Evolutionary conservation across 2,329 filamentous ascomycete genomes (phyloP).

Genomic region (Lasiodiplodia theobromae): DNA sequence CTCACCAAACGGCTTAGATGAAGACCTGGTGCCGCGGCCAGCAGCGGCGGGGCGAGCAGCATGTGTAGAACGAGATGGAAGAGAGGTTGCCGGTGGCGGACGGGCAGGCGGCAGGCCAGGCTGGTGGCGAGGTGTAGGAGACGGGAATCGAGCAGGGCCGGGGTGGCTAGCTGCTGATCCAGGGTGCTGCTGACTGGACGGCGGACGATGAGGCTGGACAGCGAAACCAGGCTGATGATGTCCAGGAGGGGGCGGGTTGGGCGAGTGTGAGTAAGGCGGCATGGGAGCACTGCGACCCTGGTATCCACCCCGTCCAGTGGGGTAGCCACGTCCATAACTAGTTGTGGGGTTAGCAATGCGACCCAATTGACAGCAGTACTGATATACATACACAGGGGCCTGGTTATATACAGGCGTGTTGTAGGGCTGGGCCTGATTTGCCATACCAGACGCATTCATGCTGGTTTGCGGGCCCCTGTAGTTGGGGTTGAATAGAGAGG

Average conservation of each 20-base stretch:
- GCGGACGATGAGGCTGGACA: too few species aligned
- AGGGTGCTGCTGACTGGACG: too few species aligned
- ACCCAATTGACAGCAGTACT: too few species aligned
- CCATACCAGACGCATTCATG: neutral
- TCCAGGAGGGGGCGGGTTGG: too few species aligned
- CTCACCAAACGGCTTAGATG: neutral
- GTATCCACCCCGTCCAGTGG: neutral
- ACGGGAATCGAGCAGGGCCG: neutral
- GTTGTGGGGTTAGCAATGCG: neutral
- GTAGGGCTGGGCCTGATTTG: neutral
- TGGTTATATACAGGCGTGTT: neutral
- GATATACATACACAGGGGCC: neutral
- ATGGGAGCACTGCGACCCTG: neutral
- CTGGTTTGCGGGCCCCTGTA: neutral
- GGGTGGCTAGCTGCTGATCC: neutral
- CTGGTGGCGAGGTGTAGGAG: neutral
- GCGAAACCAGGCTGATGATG: too few species aligned
- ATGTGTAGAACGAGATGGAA: too few species aligned
- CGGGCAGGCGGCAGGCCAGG: neutral
- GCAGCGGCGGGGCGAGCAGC: neutral
- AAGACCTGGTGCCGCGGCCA: neutral
- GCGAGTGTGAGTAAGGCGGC: too few species aligned
- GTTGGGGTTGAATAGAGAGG: neutral
- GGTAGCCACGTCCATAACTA: neutral
- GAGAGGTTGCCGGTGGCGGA: neutral